Evolutionary conservation across 2,329 filamentous ascomycete species (phyloP).

Genomic region (Fusarium sp.): DNA sequence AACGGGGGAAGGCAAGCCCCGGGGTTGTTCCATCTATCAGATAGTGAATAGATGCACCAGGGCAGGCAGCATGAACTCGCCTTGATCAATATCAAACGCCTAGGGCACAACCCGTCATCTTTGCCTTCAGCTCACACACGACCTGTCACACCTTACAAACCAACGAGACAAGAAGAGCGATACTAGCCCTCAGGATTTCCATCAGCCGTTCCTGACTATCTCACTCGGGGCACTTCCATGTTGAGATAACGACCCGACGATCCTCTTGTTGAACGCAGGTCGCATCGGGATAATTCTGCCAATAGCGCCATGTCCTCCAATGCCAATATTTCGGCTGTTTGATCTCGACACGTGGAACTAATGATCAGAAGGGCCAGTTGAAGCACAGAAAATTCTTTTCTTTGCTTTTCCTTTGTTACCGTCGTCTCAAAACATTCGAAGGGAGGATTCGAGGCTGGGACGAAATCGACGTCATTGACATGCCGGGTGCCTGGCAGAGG

Average conservation of each 20-base stretch:
- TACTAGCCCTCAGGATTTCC: constrained; percentile 30
- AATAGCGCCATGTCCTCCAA: constrained; percentile 31
- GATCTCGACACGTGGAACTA: constrained; percentile 25
- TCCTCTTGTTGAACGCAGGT: constrained; percentile 34
- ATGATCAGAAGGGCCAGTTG: constrained; percentile 7
- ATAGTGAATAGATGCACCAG: background rate
- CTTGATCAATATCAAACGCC: background rate
- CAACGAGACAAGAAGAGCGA: constrained; percentile 7
- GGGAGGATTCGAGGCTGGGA: constrained; percentile 19
- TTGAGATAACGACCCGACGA: constrained; percentile 41
- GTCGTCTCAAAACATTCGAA: background rate
- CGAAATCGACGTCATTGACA: constrained; percentile 39
- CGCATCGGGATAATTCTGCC: constrained; percentile 38
- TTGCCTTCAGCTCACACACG: background rate
- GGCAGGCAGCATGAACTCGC: background rate
- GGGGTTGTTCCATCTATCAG: background rate
- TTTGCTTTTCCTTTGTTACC: constrained; percentile 1
- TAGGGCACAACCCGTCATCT: background rate
- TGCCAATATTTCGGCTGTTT: constrained; percentile 26
- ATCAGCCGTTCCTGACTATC: constrained; percentile 45
- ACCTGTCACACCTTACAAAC: background rate
- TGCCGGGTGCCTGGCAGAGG: background rate
- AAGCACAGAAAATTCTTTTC: background rate
- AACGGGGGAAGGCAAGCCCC: background rate
- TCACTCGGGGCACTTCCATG: constrained; percentile 25